Evolutionary conservation across 176 grass and related monocot species (phyloP), one percentile per base, ranked within the genome.

Genomic region (Zea mays): DNA sequence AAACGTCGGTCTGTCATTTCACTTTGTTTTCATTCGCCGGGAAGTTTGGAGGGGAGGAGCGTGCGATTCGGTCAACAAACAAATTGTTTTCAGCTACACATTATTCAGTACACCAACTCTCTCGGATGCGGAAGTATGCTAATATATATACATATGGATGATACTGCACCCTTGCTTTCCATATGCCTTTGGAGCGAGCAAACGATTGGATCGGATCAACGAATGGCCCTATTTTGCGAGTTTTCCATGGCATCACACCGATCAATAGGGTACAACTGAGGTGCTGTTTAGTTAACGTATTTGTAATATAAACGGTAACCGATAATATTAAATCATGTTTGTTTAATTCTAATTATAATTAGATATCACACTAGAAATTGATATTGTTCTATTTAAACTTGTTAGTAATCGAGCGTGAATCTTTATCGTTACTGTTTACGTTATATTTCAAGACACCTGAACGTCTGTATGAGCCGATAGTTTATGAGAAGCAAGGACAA

Each of bases 21-120:
- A 2, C 57, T 51, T 71, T 38, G 0, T 7, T 71, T 16, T 51
- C 61, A 61, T 52, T 69, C 67, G 13, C 45, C 0, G 44, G 44
- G 60, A 65, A 46, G 66, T 44, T 78, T 71, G 74, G 74, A 84
- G 41, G 17, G 41, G 17, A 15, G 2, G 8, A 42, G 33, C 34
- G 5, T 39, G 16, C 59, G 37, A 51, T 83, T 66, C 0, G 11
- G 50, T 87, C 74, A 67, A 46, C 19, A 82, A 67, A 46, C 19
- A 82, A 20, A 15, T 46, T 81, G 42, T 59, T 56, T 71, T 5
- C 0, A 35, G 8, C 46, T 19, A 2, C 4, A 52, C 39, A 36
- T 75, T 63, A 62, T 21, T 42, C 21, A 55, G 62, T 71, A 60
- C 19, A 60, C 49, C 46, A 52, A 62, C 13, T 21, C 38, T 39